Conservation (phyloP, 306 rosid species). For the Albizia julibrissin region DNA sequence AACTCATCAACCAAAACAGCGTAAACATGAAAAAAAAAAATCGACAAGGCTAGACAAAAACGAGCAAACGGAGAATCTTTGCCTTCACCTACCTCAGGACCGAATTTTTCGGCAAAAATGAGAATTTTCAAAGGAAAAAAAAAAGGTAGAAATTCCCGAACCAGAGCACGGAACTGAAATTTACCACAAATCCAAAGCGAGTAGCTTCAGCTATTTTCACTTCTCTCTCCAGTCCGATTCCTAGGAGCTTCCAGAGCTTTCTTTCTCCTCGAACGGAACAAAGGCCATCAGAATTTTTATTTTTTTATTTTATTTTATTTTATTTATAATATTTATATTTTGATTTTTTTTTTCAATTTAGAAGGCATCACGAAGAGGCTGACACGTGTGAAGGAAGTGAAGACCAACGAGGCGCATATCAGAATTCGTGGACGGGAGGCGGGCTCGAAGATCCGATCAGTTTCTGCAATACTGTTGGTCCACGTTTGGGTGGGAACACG, state of each 20-base stretch:
- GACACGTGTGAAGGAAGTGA: conserved; percentile 60
- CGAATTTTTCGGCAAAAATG: not conserved
- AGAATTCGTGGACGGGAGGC: conserved; percentile 76
- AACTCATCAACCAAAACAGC: not conserved
- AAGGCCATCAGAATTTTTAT: conserved; percentile 14
- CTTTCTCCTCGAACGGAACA: conserved; percentile 23
- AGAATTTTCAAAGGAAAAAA: conserved; percentile 1
- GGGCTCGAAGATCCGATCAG: conserved; percentile 62
- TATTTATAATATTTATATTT: not conserved
- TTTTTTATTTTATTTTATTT: not conserved
- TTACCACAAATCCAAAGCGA: not conserved
- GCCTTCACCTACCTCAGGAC: conserved; percentile 32
- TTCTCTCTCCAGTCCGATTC: conserved; percentile 27
- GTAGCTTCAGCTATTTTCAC: conserved; percentile 27
- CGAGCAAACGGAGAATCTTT: not conserved
- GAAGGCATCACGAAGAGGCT: conserved; percentile 33
- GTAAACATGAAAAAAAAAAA: not conserved
- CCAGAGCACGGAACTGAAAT: not conserved
- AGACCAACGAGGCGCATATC: conserved; percentile 32
- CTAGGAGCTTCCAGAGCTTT: conserved; percentile 45
- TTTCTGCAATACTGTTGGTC: conserved; percentile 49
- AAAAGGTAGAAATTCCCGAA: not conserved
- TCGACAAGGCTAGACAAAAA: not conserved
- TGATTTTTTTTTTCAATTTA: conserved; percentile 7
- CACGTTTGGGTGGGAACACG: conserved; percentile 30